These are phyloP conservation scores for Phalaenopsis aphrodite DNA, from an alignment of 106 monocot species.

Conservation along the genomic window DNA sequence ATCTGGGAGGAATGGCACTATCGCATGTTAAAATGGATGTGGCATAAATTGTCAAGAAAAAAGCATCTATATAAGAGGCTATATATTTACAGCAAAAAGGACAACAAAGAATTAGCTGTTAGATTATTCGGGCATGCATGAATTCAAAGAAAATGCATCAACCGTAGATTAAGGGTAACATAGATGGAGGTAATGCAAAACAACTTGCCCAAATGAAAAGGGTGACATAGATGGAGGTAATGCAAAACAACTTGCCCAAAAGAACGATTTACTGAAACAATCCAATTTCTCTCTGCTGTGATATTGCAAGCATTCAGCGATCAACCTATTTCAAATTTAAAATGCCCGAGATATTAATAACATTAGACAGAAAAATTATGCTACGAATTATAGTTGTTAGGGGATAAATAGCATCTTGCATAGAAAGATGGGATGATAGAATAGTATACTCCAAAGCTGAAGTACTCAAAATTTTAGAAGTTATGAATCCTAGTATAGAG, in stretches of 20 bases:
- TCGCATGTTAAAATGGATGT: not conserved
- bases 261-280: not conserved
- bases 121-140: not conserved
- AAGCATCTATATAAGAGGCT: too few species aligned
- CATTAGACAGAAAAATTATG: too few species aligned
- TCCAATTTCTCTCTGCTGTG: not conserved
- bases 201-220: not conserved
- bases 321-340: not conserved
- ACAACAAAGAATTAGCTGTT: not conserved
- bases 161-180: not conserved
- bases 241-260: not conserved
- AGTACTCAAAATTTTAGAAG: not conserved
- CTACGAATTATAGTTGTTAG: not conserved
- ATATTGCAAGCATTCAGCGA: not conserved
- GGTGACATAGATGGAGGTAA: too few species aligned
- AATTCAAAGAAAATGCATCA: not conserved
- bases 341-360: not conserved
- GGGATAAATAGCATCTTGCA: not conserved
- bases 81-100: not conserved
- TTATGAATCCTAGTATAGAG: not conserved
- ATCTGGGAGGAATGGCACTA: not conserved
- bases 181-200: not conserved
- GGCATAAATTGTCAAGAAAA: too few species aligned
- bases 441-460: not conserved
- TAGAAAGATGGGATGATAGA: not conserved